These are phyloP conservation scores for Cladosporium cucumerinum DNA, from an alignment of 2,329 filamentous ascomycete species.

Conservation along the genomic window DNA sequence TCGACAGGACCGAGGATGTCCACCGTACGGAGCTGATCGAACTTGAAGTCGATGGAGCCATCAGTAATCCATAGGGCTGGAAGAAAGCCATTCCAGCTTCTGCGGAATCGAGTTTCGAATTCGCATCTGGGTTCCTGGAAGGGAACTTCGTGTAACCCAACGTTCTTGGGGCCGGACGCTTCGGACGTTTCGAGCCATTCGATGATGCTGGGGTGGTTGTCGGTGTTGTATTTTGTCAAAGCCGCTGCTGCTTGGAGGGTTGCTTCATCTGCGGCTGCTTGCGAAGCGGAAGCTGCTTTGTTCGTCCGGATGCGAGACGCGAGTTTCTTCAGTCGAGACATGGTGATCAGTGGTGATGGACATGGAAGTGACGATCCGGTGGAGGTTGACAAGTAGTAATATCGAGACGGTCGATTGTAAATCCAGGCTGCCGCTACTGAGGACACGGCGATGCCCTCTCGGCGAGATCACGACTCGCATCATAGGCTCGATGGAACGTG, in stretches of 20 bases:
- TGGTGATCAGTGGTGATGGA: background rate
- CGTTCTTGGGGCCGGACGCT: background rate
- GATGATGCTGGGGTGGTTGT: background rate
- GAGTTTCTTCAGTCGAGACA: background rate
- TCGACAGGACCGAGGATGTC: background rate
- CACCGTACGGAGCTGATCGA: background rate
- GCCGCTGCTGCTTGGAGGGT: background rate
- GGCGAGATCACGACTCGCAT: background rate
- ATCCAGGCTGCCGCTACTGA: background rate
- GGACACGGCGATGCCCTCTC: background rate
- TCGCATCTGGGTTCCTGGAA: background rate
- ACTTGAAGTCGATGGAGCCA: background rate
- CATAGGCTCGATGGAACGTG: background rate
- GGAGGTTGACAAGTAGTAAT: background rate
- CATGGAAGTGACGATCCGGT: background rate
- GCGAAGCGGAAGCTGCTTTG: background rate
- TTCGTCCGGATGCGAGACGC: background rate
- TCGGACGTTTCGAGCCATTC: background rate
- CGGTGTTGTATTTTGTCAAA: background rate
- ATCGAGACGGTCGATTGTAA: background rate
- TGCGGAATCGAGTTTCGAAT: background rate
- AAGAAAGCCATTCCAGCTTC: background rate
- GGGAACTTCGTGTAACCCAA: background rate
- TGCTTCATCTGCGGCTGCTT: background rate
- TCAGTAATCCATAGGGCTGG: background rate